A percentile compares a stretch with the other conserved stretches of the same genome.
These are phyloP conservation scores for Lojkania enalia DNA, from an alignment of 2,329 filamentous ascomycete species.

Conservation along the genomic window DNA sequence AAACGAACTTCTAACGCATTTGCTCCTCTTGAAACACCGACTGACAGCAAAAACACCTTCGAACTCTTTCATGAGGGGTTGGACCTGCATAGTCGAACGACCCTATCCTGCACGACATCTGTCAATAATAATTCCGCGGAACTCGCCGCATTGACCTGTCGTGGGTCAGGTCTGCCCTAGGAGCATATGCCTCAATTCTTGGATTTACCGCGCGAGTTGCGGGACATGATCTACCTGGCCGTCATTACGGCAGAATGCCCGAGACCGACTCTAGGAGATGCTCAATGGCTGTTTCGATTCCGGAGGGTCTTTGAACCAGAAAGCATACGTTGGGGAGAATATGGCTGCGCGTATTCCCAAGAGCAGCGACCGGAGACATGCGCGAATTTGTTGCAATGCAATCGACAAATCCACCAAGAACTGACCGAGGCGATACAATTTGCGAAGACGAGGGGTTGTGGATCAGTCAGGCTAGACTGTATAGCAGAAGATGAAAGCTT, in stretches of 20 bases:
- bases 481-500: conserved; percentile 32
- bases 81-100: conserved; percentile 3
- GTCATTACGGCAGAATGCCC: conserved; percentile 29
- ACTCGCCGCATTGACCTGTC: neutral
- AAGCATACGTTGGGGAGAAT: conserved; percentile 23
- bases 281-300: conserved; percentile 20
- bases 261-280: conserved; percentile 22
- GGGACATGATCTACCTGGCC: conserved; percentile 38
- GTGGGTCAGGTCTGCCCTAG: neutral
- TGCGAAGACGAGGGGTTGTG: conserved; percentile 19
- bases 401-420: conserved; percentile 34
- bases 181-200: conserved; percentile 29
- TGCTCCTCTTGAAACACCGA: conserved; percentile 14
- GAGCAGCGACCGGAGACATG: conserved; percentile 30
- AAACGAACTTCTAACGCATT: conserved; percentile 14
- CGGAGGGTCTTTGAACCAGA: conserved; percentile 20
- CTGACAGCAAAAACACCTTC: neutral
- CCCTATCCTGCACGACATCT: conserved; percentile 8
- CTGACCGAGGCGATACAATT: conserved; percentile 27
- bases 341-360: conserved; percentile 30
- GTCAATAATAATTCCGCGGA: conserved; percentile 1
- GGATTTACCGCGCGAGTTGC: conserved; percentile 36
- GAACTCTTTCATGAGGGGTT: neutral
- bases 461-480: conserved; percentile 34
- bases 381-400: conserved; percentile 34